Base-by-base conservation (phyloP, 805 yeast genomes). In the Candida tibetensis region DNA sequence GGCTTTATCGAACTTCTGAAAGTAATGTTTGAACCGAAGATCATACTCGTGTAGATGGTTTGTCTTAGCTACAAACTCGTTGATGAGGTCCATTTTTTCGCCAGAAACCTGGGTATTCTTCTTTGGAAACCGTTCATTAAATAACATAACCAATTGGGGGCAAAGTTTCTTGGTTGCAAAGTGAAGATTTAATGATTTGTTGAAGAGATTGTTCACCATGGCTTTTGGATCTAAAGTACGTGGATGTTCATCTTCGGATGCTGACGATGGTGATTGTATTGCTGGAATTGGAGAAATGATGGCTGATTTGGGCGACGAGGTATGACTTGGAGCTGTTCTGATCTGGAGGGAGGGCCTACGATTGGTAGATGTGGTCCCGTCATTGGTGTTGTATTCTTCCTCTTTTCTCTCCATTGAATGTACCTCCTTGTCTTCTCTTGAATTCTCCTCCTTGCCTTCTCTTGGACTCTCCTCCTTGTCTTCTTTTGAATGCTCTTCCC, bases 181-280 rank as follows among this genome's bases (percentile, higher is more conserved):
- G 9, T 36, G 32, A 15, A 27, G 28, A 13, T 31, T 27, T 31
- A 40, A 31, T 3, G 40, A 25, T 10, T 32, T 28, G 21, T 32
- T 36, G 3, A 17, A 17, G 15, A 36, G 21, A 13, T 8, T 17
- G 14, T 17, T 17, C 4, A n/a, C 4, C 15, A 23, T 22, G 15
- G 33, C 38, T n/a, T 35, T 35, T 2, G 38, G 38, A 28, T 35
- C 38, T 5, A 35, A 30, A n/a, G 38, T 35, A 12, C 37, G 27
- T 6, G 15, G 14, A 4, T 17, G 17, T 7, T 6, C 5, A 13
- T 13, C 12, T 8, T 17, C 18, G 6, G 23, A 8, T 9, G 5
- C 29, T 12, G 29, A 21, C 36, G 13, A 16, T 12, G 3, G 28
- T n/a, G n/a, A n/a, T n/a, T n/a, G n/a, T n/a, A n/a, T n/a, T n/a